Evolutionary conservation across 352 stramenopile species (phyloP).

Genomic region (Saprolegnia diclina): DNA sequence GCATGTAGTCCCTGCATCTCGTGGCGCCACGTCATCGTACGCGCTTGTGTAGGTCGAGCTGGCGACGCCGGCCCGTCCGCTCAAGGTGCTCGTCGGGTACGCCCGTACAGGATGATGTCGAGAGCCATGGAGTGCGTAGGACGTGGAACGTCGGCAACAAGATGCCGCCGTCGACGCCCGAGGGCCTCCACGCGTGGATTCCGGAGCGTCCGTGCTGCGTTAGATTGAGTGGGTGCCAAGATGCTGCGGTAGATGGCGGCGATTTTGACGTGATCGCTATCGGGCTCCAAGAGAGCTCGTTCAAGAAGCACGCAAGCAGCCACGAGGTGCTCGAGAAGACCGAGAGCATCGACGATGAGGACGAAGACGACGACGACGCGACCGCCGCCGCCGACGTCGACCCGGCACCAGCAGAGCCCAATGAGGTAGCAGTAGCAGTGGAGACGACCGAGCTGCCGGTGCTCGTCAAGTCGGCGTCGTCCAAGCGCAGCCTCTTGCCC

Average conservation of each 20-base stretch:
- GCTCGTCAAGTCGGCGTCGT: conserved; percentile 54
- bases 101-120: neutral
- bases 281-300: conserved; percentile 77
- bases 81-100: conserved; percentile 22
- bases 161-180: conserved; percentile 56
- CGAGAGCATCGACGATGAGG: conserved; percentile 31
- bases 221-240: too few relatives aligned
- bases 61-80: neutral
- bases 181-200: conserved; percentile 60
- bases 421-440: neutral
- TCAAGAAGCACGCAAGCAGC: conserved; percentile 29
- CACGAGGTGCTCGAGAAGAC: conserved; percentile 21
- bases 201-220: conserved; percentile 38
- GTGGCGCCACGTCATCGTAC: neutral
- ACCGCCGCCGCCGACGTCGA: conserved; percentile 25
- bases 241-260: conserved; percentile 55
- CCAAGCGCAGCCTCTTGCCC: conserved; percentile 32
- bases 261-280: conserved; percentile 81
- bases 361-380: conserved; percentile 34
- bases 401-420: neutral
- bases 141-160: conserved; percentile 85
- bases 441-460: neutral
- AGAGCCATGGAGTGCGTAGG: neutral
- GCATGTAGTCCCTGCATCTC: neutral
- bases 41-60: neutral